Evolutionary conservation across 2,329 filamentous ascomycete species (phyloP).

Genomic region (Penicillium griseofulvum): DNA sequence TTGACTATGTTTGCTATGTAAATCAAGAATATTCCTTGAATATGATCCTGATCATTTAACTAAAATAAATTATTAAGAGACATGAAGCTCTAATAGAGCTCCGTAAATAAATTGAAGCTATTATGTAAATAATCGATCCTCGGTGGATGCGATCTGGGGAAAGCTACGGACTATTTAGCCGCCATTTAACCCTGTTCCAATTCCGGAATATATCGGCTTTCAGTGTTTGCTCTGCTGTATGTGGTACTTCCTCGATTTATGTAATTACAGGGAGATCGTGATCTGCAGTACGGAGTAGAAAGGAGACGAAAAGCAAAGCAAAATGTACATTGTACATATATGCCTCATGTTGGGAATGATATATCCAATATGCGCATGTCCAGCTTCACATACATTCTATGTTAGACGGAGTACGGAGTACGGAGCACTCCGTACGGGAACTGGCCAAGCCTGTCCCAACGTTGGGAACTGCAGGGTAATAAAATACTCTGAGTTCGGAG

Average conservation of each 20-base stretch:
- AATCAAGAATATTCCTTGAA: neutral
- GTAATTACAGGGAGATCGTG: neutral
- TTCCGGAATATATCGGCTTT: neutral
- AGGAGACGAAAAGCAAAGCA: neutral
- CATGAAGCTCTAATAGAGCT: too few species aligned
- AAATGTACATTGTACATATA: slow-evolving; percentile 3
- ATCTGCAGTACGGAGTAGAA: neutral
- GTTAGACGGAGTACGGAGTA: too few species aligned
- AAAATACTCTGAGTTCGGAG: neutral
- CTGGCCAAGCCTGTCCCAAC: slow-evolving; percentile 4
- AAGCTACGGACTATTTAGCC: slow-evolving; percentile 5
- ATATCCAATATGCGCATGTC: neutral
- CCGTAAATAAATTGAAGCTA: neutral
- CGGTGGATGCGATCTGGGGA: slow-evolving; percentile 1
- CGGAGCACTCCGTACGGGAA: neutral
- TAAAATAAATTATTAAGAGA: neutral
- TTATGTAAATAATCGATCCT: neutral
- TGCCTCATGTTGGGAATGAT: slow-evolving; percentile 5
- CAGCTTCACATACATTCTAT: neutral
- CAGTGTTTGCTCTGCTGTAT: too few species aligned
- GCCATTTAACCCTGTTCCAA: neutral
- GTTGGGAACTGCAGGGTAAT: slow-evolving; percentile 7
- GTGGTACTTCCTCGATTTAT: neutral
- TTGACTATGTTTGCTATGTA: neutral
- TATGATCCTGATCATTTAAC: too few species aligned